Evolutionary conservation across 139 green algal species (phyloP).

Genomic region (Limnomonas spitsbergensis): DNA sequence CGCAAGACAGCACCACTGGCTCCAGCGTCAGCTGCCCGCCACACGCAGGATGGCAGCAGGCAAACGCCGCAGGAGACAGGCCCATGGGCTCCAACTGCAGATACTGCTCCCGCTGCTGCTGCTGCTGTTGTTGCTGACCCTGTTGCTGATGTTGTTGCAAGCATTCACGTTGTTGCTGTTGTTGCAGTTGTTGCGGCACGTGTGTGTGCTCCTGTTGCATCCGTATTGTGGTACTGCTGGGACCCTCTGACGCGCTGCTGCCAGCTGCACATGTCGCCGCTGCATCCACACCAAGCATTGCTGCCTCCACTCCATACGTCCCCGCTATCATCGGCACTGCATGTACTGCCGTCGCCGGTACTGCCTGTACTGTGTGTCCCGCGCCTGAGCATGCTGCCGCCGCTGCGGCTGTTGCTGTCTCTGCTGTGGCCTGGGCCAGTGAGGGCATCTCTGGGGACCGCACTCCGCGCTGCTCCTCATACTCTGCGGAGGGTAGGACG

Average conservation of each 20-base stretch:
- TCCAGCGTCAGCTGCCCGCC: neutral
- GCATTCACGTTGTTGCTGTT: too few relatives aligned
- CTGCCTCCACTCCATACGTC: too few relatives aligned
- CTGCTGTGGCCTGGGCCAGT: neutral
- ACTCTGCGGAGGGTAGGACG: slow-evolving; percentile 2
- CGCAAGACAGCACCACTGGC: neutral
- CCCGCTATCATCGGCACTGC: too few relatives aligned
- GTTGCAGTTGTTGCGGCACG: too few relatives aligned
- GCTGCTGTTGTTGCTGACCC: neutral
- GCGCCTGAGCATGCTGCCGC: neutral
- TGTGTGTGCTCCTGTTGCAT: too few relatives aligned
- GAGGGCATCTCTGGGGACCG: neutral
- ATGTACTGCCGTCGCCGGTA: too few relatives aligned
- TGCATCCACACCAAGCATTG: too few relatives aligned
- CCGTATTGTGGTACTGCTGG: too few relatives aligned
- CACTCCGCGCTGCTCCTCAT: neutral
- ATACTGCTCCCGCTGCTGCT: neutral
- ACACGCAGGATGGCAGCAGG: neutral
- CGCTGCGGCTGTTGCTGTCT: neutral
- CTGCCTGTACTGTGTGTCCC: too few relatives aligned
- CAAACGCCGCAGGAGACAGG: neutral
- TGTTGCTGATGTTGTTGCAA: too few relatives aligned
- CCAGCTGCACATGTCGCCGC: too few relatives aligned
- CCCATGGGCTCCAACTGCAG: neutral
- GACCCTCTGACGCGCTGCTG: too few relatives aligned